Conservation (phyloP, 805 yeast species). For the Torulaspora maleeae region DNA sequence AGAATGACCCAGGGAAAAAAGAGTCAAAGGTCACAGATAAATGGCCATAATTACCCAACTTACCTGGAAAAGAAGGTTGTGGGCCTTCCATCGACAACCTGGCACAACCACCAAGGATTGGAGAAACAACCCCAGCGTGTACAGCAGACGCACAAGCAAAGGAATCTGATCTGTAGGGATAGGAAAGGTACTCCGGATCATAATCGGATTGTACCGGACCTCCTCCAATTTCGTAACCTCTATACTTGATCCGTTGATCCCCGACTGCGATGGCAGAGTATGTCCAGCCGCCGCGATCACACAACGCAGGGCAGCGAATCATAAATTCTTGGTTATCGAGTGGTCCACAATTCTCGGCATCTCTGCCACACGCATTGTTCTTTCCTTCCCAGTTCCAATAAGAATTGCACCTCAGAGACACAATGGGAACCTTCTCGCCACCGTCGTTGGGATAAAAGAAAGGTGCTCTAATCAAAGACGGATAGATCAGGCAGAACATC, state of each 20-base stretch:
- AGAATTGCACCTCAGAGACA: slow-evolving; percentile 38
- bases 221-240: slow-evolving; percentile 75
- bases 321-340: slow-evolving; percentile 43
- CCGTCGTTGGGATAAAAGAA: slow-evolving; percentile 23
- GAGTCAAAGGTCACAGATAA: slow-evolving; percentile 53
- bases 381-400: slow-evolving; percentile 65
- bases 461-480: slow-evolving; percentile 46
- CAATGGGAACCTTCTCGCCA: slow-evolving; percentile 31
- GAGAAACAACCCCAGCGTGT: slow-evolving; percentile 76
- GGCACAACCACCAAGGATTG: slow-evolving; percentile 76
- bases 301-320: slow-evolving; percentile 82
- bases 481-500: slow-evolving; percentile 38
- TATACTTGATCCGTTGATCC: slow-evolving; percentile 56
- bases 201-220: slow-evolving; percentile 38
- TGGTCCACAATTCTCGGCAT: slow-evolving; percentile 57
- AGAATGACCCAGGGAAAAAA: slow-evolving; percentile 70
- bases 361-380: slow-evolving; percentile 68
- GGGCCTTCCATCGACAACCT: slow-evolving; percentile 53
- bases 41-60: slow-evolving; percentile 48
- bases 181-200: slow-evolving; percentile 36
- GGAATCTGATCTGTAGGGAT: slow-evolving; percentile 83
- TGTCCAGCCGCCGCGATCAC: slow-evolving; percentile 73
- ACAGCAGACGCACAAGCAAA: slow-evolving; percentile 86
- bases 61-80: slow-evolving; percentile 44
- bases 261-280: slow-evolving; percentile 77